Evolutionary conservation across 2,329 filamentous ascomycete genomes (phyloP).

Genomic region (Fusarium algeriense): DNA sequence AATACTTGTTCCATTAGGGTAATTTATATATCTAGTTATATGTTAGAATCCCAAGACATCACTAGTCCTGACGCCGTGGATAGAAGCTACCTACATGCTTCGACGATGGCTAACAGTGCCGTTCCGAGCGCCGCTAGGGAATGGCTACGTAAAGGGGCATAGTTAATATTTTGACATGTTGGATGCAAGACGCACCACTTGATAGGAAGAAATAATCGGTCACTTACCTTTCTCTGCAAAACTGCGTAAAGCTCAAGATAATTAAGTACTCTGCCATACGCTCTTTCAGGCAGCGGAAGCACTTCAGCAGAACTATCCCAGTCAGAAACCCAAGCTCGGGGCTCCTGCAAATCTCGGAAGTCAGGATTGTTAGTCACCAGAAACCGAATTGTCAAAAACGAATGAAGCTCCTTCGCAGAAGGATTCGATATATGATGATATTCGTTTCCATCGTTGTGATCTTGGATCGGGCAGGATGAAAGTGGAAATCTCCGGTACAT

Average conservation of each 20-base stretch:
- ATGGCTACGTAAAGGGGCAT: neutral
- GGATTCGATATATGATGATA: neutral
- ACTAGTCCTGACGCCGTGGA: neutral
- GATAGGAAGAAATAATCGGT: neutral
- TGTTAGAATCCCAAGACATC: neutral
- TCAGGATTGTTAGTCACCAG: neutral
- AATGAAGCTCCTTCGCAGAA: slow-evolving; percentile 3
- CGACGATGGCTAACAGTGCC: neutral
- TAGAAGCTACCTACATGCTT: neutral
- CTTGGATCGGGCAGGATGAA: neutral
- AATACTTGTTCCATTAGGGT: slow-evolving; percentile 15
- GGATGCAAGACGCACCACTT: neutral
- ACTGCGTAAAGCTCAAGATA: neutral
- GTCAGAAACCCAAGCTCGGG: slow-evolving; percentile 17
- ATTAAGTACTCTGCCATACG: neutral
- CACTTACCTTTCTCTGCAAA: slow-evolving; percentile 1
- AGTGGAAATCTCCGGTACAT: neutral
- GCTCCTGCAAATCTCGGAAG: neutral
- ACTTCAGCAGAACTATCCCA: neutral
- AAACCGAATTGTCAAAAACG: neutral
- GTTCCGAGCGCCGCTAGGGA: neutral
- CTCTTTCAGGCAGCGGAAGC: neutral
- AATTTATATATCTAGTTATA: slow-evolving; percentile 26
- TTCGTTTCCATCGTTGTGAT: neutral
- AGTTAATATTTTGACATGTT: neutral